Evolutionary conservation across 1,284 basidiomycete species (phyloP).

Genomic region (Ceratobasidium sp.): DNA sequence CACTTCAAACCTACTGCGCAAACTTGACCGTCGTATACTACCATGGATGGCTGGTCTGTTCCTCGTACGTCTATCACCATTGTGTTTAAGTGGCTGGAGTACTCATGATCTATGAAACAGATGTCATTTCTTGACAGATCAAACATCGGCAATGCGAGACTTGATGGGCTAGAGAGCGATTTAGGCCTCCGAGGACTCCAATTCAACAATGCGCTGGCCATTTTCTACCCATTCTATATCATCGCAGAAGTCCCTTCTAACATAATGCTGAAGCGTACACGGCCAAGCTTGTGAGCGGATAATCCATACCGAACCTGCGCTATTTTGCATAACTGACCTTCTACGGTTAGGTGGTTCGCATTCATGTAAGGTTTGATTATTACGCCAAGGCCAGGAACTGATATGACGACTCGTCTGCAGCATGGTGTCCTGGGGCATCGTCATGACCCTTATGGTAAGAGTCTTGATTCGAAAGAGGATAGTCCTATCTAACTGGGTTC

Average conservation of each 20-base stretch:
- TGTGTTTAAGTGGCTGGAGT: neutral
- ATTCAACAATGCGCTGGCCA: constrained; percentile 67
- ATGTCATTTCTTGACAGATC: constrained; percentile 71
- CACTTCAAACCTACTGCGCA: constrained; percentile 38
- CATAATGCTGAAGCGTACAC: constrained; percentile 67
- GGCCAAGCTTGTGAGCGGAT: constrained; percentile 69
- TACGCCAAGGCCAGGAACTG: neutral
- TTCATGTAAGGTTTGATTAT: constrained; percentile 19
- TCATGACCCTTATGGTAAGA: constrained; percentile 72
- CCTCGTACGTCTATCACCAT: constrained; percentile 72
- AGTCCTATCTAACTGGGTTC: neutral
- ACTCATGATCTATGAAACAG: neutral
- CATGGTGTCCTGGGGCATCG: constrained; percentile 41
- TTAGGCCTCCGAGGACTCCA: constrained; percentile 42
- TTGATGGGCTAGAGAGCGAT: constrained; percentile 50
- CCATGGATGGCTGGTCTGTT: constrained; percentile 62
- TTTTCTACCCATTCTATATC: constrained; percentile 72
- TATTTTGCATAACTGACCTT: constrained; percentile 66
- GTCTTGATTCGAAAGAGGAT: too few species aligned
- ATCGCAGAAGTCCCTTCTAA: constrained; percentile 65
- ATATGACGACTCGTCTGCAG: neutral
- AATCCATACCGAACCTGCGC: neutral
- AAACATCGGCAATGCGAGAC: constrained; percentile 74
- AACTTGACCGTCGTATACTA: constrained; percentile 46
- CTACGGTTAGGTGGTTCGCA: constrained; percentile 30